phyloP scores from a whole-genome alignment of 306 rosid species.

The Cicer arietinum region DNA sequence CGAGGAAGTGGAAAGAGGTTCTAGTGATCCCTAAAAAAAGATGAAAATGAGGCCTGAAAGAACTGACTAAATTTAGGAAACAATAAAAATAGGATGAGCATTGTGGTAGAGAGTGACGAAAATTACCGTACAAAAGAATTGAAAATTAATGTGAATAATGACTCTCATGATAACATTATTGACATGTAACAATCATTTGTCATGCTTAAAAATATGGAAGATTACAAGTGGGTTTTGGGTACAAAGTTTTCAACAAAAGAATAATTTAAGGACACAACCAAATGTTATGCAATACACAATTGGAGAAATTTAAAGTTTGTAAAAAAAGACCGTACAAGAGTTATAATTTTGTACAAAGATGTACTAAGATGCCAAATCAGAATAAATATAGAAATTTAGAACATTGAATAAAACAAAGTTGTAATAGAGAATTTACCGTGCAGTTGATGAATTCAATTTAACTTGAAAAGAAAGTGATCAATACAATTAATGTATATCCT shows the following conservation, averaged over 20 bases:
- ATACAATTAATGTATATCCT: not conserved
- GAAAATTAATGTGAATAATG: too few species aligned
- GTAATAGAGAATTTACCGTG: not conserved
- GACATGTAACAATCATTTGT: too few species aligned
- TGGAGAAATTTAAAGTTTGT: not conserved
- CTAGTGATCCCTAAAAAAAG: too few species aligned
- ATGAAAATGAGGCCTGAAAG: too few species aligned
- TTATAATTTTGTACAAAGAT: not conserved
- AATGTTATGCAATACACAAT: not conserved
- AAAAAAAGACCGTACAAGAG: not conserved
- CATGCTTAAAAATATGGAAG: not conserved
- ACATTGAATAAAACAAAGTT: not conserved
- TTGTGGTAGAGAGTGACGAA: too few species aligned
- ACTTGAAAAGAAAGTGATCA: not conserved
- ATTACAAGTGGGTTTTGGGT: not conserved
- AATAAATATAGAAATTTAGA: not conserved
- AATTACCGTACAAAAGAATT: too few species aligned
- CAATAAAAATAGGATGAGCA: too few species aligned
- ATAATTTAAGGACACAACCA: not conserved
- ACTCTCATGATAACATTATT: too few species aligned
- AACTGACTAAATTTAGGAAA: too few species aligned
- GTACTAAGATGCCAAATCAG: not conserved
- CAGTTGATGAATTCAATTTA: not conserved
- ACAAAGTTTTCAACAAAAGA: not conserved
- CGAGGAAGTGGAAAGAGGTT: too few species aligned